Evolutionary conservation across 331 rosid species (phyloP).

Genomic region (Acacia concinna): DNA sequence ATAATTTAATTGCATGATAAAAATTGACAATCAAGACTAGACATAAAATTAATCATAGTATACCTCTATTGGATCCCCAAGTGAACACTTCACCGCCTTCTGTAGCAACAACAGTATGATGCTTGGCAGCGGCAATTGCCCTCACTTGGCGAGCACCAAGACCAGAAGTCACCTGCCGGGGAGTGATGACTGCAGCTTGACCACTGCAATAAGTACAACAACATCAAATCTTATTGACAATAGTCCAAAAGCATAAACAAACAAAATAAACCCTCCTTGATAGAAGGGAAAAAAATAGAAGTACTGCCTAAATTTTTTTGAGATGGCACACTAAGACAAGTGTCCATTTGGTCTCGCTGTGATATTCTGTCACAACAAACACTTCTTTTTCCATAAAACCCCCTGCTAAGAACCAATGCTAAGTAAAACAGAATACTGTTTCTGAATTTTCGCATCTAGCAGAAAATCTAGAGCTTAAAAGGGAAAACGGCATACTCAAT

Average conservation of each 20-base stretch:
- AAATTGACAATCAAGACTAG: conserved; percentile 9
- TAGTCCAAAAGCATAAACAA: conserved; percentile 8
- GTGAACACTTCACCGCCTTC: conserved; percentile 96
- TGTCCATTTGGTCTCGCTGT: conserved; percentile 15
- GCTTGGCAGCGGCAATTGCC: conserved; percentile 95
- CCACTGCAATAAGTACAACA: conserved; percentile 60
- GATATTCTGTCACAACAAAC: background rate
- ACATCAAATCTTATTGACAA: conserved; percentile 37
- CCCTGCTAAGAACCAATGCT: background rate
- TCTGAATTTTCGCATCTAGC: background rate
- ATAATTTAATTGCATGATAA: conserved; percentile 12
- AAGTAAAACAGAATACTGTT: background rate
- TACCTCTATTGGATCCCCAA: conserved; percentile 99
- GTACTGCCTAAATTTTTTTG: background rate
- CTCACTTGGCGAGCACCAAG: conserved; percentile 79
- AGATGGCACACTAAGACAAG: background rate
- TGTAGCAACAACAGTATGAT: conserved; percentile 88
- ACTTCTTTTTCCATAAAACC: background rate
- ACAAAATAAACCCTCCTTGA: background rate
- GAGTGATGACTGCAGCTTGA: conserved; percentile 99
- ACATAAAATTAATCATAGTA: conserved; percentile 17
- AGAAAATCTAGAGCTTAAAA: background rate
- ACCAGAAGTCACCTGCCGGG: conserved; percentile 85
- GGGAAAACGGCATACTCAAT: background rate
- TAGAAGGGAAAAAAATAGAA: background rate